Evolutionary conservation across 2,329 filamentous ascomycete species (phyloP).

Genomic region (Epichloe amarillans): DNA sequence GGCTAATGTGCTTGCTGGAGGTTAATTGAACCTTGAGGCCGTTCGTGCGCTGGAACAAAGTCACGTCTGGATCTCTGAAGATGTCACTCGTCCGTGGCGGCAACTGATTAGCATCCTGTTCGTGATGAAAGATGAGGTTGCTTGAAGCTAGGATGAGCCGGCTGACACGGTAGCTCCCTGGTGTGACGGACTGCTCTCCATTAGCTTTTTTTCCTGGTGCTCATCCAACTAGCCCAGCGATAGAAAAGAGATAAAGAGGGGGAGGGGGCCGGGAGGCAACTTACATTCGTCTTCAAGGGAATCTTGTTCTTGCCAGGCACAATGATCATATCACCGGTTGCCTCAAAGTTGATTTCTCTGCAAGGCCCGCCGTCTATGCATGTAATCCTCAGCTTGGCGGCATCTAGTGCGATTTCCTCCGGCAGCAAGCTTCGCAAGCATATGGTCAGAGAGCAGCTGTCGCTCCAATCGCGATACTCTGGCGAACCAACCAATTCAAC

Average conservation of each 20-base stretch:
- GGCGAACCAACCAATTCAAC: slow-evolving; percentile 56
- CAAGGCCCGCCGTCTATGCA: slow-evolving; percentile 39
- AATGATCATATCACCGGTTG: slow-evolving; percentile 14
- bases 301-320: slow-evolving; percentile 36
- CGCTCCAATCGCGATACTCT: slow-evolving; percentile 53
- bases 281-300: slow-evolving; percentile 22
- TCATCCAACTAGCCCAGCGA: too few relatives aligned
- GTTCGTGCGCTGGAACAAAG: slow-evolving; percentile 58
- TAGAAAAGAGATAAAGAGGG: too few relatives aligned
- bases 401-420: slow-evolving; percentile 54
- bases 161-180: slow-evolving; percentile 64
- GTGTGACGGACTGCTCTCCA: slow-evolving; percentile 41
- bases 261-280: slow-evolving; percentile 8
- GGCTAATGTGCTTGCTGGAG: slow-evolving; percentile 57
- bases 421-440: slow-evolving; percentile 58
- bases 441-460: slow-evolving; percentile 62
- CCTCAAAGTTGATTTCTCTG: slow-evolving; percentile 40
- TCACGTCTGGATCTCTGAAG: slow-evolving; percentile 47
- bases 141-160: slow-evolving; percentile 51
- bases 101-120: slow-evolving; percentile 41
- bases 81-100: slow-evolving; percentile 33
- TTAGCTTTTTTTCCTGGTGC: slow-evolving; percentile 12
- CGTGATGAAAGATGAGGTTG: slow-evolving; percentile 53
- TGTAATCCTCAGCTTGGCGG: slow-evolving; percentile 49
- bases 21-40: slow-evolving; percentile 56